A percentile compares a stretch with the other conserved stretches of the same genome.
These are phyloP conservation scores for Acanthamoeba royreba DNA, from an alignment of 208 protist genomes.

Conservation along the genomic window DNA sequence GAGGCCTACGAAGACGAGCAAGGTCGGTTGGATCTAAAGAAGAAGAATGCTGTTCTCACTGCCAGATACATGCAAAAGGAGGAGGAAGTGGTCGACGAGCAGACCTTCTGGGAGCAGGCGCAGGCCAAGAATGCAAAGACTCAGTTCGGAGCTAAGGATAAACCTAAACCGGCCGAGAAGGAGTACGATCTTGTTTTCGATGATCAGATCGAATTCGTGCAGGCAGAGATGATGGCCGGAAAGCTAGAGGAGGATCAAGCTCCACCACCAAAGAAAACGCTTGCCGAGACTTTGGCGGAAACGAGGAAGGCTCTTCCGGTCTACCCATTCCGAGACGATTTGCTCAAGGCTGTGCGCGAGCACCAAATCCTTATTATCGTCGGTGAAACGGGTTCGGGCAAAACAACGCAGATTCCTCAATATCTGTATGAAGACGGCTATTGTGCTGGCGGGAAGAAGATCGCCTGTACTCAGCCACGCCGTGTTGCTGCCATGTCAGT, in stretches of 20 bases:
- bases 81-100: constrained; percentile 55
- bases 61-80: constrained; percentile 52
- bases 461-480: constrained; percentile 98
- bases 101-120: constrained; percentile 74
- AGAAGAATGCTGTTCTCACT: constrained; percentile 44
- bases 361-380: constrained; percentile 80
- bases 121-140: constrained; percentile 58
- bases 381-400: constrained; percentile 88
- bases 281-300: constrained; percentile 68
- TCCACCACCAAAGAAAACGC: neutral
- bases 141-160: constrained; percentile 56
- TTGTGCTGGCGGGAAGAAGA: constrained; percentile 60
- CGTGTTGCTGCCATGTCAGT: constrained; percentile 98
- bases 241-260: constrained; percentile 9
- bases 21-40: constrained; percentile 49
- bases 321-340: constrained; percentile 73
- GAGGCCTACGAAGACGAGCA: constrained; percentile 8
- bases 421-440: constrained; percentile 81
- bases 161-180: neutral
- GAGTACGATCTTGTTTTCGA: constrained; percentile 81
- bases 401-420: constrained; percentile 90
- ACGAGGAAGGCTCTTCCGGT: constrained; percentile 79
- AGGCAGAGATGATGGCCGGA: constrained; percentile 75
- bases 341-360: constrained; percentile 58
- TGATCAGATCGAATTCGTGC: constrained; percentile 88